phyloP scores from a whole-genome alignment of 768 basidiomycete species.

The Leccinellum luteum region DNA sequence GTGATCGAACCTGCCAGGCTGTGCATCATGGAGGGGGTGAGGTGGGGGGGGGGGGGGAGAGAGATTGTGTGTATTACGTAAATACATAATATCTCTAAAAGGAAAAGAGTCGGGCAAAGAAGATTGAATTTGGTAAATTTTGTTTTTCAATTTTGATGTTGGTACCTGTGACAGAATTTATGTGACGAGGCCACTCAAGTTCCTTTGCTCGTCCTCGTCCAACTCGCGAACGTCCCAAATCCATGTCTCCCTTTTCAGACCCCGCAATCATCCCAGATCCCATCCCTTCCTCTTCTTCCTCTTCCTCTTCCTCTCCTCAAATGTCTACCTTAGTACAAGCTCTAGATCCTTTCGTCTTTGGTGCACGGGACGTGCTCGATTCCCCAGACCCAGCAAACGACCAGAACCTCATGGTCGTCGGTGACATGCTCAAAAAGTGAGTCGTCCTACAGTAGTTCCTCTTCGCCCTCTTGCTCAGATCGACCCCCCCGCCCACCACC shows the following conservation, averaged over 20 bases:
- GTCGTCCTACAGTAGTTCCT: neutral
- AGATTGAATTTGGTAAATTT: slow-evolving; percentile 21
- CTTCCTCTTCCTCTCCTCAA: slow-evolving; percentile 22
- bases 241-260: neutral
- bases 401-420: slow-evolving; percentile 49
- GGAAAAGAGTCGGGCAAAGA: slow-evolving; percentile 19
- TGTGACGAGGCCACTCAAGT: slow-evolving; percentile 18
- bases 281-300: slow-evolving; percentile 27
- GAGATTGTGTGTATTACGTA: slow-evolving; percentile 17
- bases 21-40: slow-evolving; percentile 29
- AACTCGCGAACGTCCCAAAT: neutral
- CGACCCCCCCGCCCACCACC: slow-evolving; percentile 16
- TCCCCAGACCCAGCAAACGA: slow-evolving; percentile 34
- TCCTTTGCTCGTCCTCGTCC: neutral
- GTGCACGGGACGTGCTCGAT: slow-evolving; percentile 25
- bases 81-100: slow-evolving; percentile 10
- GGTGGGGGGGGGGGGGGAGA: slow-evolving; percentile 6
- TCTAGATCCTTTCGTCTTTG: slow-evolving; percentile 19
- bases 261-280: slow-evolving; percentile 5
- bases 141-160: slow-evolving; percentile 30
- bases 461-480: slow-evolving; percentile 4
- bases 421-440: slow-evolving; percentile 54
- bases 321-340: slow-evolving; percentile 1
- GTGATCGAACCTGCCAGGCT: slow-evolving; percentile 8
- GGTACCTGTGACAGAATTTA: slow-evolving; percentile 38